These are phyloP conservation scores for Teratosphaeria epicoccoides DNA, from an alignment of 2,329 filamentous ascomycete species.

Conservation along the genomic window DNA sequence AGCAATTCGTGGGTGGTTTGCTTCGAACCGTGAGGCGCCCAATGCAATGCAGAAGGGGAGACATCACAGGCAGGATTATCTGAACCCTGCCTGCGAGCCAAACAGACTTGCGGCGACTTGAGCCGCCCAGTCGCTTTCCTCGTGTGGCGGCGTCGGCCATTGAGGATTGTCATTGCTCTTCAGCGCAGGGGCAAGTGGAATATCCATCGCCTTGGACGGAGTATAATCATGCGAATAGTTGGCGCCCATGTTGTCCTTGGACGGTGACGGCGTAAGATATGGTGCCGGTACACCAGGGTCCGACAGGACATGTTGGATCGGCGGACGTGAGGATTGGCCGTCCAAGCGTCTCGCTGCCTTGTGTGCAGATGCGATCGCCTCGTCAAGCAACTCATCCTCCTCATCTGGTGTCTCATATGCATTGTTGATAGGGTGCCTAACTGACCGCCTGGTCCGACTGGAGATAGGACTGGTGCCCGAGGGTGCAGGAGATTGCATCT, in stretches of 20 bases:
- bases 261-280: slow-evolving; percentile 64
- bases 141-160: slow-evolving; percentile 93
- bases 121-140: slow-evolving; percentile 83
- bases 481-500: slow-evolving; percentile 45
- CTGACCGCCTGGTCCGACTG: slow-evolving; percentile 67
- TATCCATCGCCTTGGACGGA: slow-evolving; percentile 60
- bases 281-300: slow-evolving; percentile 43
- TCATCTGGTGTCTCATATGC: slow-evolving; percentile 93
- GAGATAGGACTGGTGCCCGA: slow-evolving; percentile 51
- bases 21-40: neutral
- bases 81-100: slow-evolving; percentile 50
- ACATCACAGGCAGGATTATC: slow-evolving; percentile 10
- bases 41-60: neutral
- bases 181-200: slow-evolving; percentile 48
- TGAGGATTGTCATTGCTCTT: slow-evolving; percentile 49
- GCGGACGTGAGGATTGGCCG: slow-evolving; percentile 29
- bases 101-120: slow-evolving; percentile 73
- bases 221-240: slow-evolving; percentile 56
- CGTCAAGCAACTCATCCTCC: slow-evolving; percentile 89
- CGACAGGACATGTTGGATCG: slow-evolving; percentile 52
- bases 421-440: slow-evolving; percentile 61
- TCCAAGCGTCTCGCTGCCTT: slow-evolving; percentile 64
- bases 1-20: neutral
- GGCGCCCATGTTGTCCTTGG: slow-evolving; percentile 69
- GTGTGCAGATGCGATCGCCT: slow-evolving; percentile 69